A percentile compares a stretch with the other conserved stretches of the same genome.
phyloP scores from a whole-genome alignment of 2,329 filamentous ascomycete genomes.

The Fusarium heterosporum region DNA sequence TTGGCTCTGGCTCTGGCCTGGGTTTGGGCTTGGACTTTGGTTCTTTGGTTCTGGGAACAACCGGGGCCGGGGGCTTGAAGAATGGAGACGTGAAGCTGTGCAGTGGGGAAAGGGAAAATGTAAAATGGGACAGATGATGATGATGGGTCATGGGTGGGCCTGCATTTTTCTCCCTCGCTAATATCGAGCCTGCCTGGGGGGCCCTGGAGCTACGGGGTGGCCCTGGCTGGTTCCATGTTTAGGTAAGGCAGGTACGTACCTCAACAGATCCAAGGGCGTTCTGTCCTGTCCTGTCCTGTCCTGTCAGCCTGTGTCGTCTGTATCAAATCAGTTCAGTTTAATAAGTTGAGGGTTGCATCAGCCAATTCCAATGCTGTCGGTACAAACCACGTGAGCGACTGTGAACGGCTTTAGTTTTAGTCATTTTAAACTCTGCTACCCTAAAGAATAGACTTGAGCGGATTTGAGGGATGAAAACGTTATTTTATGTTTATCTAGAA shows the following conservation, averaged over 20 bases:
- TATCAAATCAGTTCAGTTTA: background rate
- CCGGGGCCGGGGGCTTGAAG: constrained; percentile 17
- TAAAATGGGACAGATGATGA: constrained; percentile 36
- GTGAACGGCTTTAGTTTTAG: background rate
- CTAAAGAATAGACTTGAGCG: background rate
- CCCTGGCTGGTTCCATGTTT: constrained; percentile 7
- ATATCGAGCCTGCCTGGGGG: background rate
- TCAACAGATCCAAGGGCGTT: background rate
- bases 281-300: background rate
- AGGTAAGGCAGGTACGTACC: constrained; percentile 17
- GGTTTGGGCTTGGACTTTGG: background rate
- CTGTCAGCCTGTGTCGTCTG: background rate
- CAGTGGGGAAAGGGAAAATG: constrained; percentile 23
- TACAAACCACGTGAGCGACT: background rate
- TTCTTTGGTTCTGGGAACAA: constrained; percentile 17
- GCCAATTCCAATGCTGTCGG: background rate
- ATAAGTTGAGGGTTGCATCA: background rate
- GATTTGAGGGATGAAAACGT: background rate
- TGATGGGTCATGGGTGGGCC: constrained; percentile 26
- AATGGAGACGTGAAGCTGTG: constrained; percentile 33
- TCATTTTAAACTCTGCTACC: background rate
- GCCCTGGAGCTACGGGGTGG: background rate
- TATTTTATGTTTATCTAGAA: too few relatives aligned
- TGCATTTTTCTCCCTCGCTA: constrained; percentile 17
- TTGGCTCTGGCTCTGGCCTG: background rate